A percentile compares a stretch with the other conserved stretches of the same genome.
phyloP scores from a whole-genome alignment of 768 basidiomycete genomes.

The Mycena chlorophos region DNA sequence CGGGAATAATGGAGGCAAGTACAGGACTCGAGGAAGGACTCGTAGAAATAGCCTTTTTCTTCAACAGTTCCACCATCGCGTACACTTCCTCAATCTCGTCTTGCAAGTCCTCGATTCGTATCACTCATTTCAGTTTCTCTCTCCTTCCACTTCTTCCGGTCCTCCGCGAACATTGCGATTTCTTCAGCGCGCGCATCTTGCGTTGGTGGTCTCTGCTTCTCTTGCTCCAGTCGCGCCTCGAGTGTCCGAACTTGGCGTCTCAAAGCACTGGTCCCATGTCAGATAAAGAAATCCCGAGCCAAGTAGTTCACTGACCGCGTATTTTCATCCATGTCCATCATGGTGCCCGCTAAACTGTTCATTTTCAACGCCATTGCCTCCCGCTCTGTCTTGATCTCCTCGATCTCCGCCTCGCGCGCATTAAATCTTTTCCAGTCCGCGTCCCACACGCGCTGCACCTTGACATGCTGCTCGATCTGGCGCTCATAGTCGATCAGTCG shows the following conservation, averaged over 20 bases:
- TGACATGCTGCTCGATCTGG: constrained; percentile 81
- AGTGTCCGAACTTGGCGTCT: constrained; percentile 63
- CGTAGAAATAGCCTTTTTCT: constrained; percentile 47
- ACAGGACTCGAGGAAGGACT: constrained; percentile 46
- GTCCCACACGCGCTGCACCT: constrained; percentile 80
- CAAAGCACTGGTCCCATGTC: constrained; percentile 42
- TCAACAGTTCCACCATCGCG: constrained; percentile 70
- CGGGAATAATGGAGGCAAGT: constrained; percentile 16
- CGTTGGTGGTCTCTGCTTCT: constrained; percentile 44
- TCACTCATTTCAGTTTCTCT: constrained; percentile 56
- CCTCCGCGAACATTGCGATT: constrained; percentile 45
- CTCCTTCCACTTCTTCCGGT: constrained; percentile 47
- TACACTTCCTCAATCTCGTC: constrained; percentile 66
- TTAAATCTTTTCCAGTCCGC: constrained; percentile 71
- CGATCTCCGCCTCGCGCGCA: constrained; percentile 59
- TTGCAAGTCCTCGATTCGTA: constrained; percentile 53
- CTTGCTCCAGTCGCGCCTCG: constrained; percentile 53
- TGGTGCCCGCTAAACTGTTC: constrained; percentile 56
- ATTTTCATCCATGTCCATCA: constrained; percentile 54
- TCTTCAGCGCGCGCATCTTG: constrained; percentile 35
- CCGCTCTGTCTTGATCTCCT: constrained; percentile 54
- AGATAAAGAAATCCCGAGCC: too few species aligned
- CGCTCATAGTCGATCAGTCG: constrained; percentile 81
- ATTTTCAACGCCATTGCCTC: constrained; percentile 67
- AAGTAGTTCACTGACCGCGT: constrained; percentile 64